Base-by-base conservation (phyloP, 768 basidiomycete genomes). In the Auricularia heimuer region DNA sequence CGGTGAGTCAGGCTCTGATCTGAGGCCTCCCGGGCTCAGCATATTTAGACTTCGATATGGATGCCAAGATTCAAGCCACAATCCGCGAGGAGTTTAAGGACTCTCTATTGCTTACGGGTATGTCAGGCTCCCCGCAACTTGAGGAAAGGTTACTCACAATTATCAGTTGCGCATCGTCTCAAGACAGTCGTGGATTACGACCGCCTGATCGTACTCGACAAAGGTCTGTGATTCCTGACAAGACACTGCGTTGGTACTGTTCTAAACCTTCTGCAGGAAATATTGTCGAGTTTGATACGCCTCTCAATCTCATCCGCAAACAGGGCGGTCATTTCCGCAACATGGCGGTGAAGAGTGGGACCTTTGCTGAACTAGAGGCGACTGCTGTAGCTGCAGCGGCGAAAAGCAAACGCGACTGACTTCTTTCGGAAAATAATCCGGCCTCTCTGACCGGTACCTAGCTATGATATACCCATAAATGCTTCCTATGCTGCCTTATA, bases 21-120 rank as follows among this genome's bases (percentile, higher is more conserved):
- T n/a, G 6, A 18, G 54, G 34, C 36, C 39, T 36, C 10, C 37
- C 39, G 58, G 68, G n/a, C 69, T 73, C 4, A 4, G 47, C 33
- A 35, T 44, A 35, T 11, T 54, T 74, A 34, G 75, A 76, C 70
- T 89, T 93, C 69, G 87, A 85, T 10, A 93, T 94, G 51, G 94
- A 95, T 69, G 83, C 89, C 7, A 94, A 93, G 76, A 96, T 96
- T 64, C 94, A 96, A 72, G 79, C 83, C 35, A 89, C 93, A 1
- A 94, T 97, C 60, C 80, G 93, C 4, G 87, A 89, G 69, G 91
- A 96, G 70, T 96, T 96, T 72, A 83, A 79, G 6, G 80, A 85
- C 54, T 89, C 87, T 6, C 73, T 72, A 10, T 21, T 72, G 39
- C 61, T 73, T 47, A 37, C 24, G 16, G 33, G 11, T 16, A 10